A percentile compares a stretch with the other conserved stretches of the same genome.
Evolutionary conservation across 768 basidiomycete species (phyloP).

Genomic region (Chalciporus pseudorubinellus): DNA sequence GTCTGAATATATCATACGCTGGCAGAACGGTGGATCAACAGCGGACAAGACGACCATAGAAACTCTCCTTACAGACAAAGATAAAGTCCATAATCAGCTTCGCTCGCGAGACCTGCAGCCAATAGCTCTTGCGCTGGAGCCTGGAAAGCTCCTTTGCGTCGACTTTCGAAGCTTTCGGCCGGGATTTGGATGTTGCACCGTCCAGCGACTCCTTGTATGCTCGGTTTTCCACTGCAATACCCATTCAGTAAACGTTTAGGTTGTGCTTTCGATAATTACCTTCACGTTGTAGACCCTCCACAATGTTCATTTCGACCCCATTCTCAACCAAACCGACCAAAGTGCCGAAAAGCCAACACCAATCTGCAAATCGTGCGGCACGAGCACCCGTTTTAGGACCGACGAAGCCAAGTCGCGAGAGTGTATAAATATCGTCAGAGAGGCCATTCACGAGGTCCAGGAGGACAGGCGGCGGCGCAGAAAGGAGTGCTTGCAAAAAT

Average conservation of each 20-base stretch:
- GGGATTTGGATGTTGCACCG: slow-evolving; percentile 68
- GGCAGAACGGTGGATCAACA: slow-evolving; percentile 10
- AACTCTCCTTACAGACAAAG: slow-evolving; percentile 67
- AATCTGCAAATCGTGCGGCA: slow-evolving; percentile 75
- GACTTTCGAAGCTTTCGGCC: slow-evolving; percentile 50
- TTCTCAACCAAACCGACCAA: slow-evolving; percentile 83
- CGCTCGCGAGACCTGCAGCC: slow-evolving; percentile 65
- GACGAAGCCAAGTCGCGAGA: slow-evolving; percentile 66
- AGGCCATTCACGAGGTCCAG: slow-evolving; percentile 73
- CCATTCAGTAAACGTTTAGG: neutral
- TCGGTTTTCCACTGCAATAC: slow-evolving; percentile 62
- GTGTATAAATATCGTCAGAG: slow-evolving; percentile 79
- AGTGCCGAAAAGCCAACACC: slow-evolving; percentile 84
- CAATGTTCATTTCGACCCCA: slow-evolving; percentile 72
- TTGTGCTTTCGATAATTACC: slow-evolving; percentile 37
- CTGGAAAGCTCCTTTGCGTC: slow-evolving; percentile 71
- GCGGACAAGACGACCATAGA: slow-evolving; percentile 18
- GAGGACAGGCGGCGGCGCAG: slow-evolving; percentile 80
- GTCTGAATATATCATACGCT: slow-evolving; percentile 80
- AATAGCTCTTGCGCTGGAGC: slow-evolving; percentile 69
- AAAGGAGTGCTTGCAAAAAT: slow-evolving; percentile 70
- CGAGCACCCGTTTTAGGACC: slow-evolving; percentile 62
- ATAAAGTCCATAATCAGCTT: slow-evolving; percentile 84
- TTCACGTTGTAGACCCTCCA: slow-evolving; percentile 59
- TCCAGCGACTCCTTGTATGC: slow-evolving; percentile 72